phyloP scores from a whole-genome alignment of 2,329 filamentous ascomycete species.

The Nectriaceae sp. region DNA sequence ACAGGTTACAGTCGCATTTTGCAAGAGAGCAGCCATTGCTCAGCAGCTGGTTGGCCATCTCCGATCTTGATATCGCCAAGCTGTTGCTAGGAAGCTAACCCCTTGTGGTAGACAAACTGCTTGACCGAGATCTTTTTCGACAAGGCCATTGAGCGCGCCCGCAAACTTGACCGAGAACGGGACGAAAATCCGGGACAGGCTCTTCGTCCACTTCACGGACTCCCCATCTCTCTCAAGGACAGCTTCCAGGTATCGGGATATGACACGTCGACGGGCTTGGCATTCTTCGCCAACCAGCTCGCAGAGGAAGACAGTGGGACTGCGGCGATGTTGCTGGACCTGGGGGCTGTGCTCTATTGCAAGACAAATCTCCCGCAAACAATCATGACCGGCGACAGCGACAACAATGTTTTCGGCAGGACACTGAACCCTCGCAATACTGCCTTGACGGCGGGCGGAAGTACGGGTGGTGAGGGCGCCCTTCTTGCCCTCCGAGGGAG shows the following conservation, averaged over 20 bases:
- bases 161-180: not conserved
- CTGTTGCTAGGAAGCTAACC: not conserved
- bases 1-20: not conserved
- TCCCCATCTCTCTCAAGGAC: slow-evolving; percentile 1
- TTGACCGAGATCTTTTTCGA: slow-evolving; percentile 1
- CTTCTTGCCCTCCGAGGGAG: slow-evolving; percentile 7
- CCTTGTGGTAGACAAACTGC: not conserved
- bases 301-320: not conserved
- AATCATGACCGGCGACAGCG: not conserved
- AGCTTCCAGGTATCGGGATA: not conserved
- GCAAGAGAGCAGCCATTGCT: slow-evolving; percentile 1
- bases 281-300: not conserved
- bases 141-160: not conserved
- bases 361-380: not conserved
- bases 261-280: not conserved
- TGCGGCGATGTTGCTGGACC: not conserved
- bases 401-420: not conserved
- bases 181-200: not conserved
- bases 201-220: not conserved
- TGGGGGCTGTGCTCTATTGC: not conserved
- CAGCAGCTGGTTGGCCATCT: not conserved
- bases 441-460: slow-evolving; percentile 10
- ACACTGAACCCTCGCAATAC: slow-evolving; percentile 2
- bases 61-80: not conserved
- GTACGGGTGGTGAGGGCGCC: slow-evolving; percentile 15